These are phyloP conservation scores for Chaetomium sp. DNA, from an alignment of 2,329 filamentous ascomycete genomes.

Conservation along the genomic window DNA sequence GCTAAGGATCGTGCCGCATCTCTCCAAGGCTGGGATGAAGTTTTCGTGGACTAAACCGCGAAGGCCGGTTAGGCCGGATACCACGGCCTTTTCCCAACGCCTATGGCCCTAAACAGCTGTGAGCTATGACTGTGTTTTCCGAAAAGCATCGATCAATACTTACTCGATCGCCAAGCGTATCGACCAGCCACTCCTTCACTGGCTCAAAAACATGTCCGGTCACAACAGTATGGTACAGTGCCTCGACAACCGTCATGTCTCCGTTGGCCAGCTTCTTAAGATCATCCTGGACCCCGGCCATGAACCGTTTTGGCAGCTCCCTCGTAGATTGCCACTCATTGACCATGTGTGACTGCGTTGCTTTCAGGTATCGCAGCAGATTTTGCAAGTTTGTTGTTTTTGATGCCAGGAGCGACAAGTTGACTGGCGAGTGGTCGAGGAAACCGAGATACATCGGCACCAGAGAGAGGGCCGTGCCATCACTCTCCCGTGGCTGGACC, in stretches of 20 bases:
- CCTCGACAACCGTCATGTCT: slow-evolving; percentile 58
- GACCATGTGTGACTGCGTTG: slow-evolving; percentile 71
- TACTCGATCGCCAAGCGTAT: slow-evolving; percentile 73
- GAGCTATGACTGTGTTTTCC: background rate
- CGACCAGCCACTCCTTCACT: slow-evolving; percentile 81
- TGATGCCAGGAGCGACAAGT: slow-evolving; percentile 75
- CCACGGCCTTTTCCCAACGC: slow-evolving; percentile 86
- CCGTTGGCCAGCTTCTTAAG: slow-evolving; percentile 57
- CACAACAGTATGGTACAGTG: slow-evolving; percentile 75
- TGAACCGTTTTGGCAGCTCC: slow-evolving; percentile 71
- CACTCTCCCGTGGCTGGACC: slow-evolving; percentile 35
- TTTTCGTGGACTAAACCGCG: slow-evolving; percentile 78
- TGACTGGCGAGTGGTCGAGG: slow-evolving; percentile 68
- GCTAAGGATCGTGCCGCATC: slow-evolving; percentile 72
- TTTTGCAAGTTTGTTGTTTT: slow-evolving; percentile 87
- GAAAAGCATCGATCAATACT: slow-evolving; percentile 21
- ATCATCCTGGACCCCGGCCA: slow-evolving; percentile 70
- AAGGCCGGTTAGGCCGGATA: slow-evolving; percentile 69
- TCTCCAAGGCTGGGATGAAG: slow-evolving; percentile 79
- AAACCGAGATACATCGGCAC: slow-evolving; percentile 79
- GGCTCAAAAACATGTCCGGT: slow-evolving; percentile 72
- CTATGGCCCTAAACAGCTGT: slow-evolving; percentile 64
- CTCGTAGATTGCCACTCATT: slow-evolving; percentile 78
- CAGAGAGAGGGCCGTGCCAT: slow-evolving; percentile 46
- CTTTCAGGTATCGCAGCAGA: slow-evolving; percentile 74